Evolutionary conservation across 2,329 filamentous ascomycete genomes (phyloP), one percentile per base, ranked within the genome.

Genomic region (Gnomoniopsis smithogilvyi): DNA sequence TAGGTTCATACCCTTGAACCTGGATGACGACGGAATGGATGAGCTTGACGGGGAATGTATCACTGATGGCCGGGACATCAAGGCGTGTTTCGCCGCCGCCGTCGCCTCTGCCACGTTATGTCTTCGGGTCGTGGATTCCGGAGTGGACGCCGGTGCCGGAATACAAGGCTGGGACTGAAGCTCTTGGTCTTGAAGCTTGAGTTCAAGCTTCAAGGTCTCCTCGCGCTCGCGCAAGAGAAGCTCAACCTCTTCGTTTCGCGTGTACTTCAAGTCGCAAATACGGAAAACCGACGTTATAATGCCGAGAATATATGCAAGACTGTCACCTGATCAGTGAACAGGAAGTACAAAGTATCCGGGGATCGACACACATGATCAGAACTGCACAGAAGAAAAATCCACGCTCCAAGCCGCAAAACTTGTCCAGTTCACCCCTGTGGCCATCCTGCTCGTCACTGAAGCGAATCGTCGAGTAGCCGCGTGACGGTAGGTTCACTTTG

Each of bases 311-410:
- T 70, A 69, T 8, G 64, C 65, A 53, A 72, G 69, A 11, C 69
- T 71, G 45, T 7, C 17, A 10, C 11, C 47, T n/a, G 24, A 45
- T 17, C n/a, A 10, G 49, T 38, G 24, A 36, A 26, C 36, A 4
- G 15, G 3, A 24, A 15, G n/a, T 22, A 24, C 14, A 61, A 1
- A 7, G 3, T 1, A 36, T 38, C 8, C 17, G 53, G 4, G 30
- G 1, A 15, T n/a, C 4, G 26, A 62, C 70, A 19, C 61, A 75
- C 69, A 74, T 60, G 3, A 74, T 58, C 15, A 58, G 63, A 7
- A 70, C 60, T 24, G 65, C 62, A 30, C 75, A 67, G 55, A 65
- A 67, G 56, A 69, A 76, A 52, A 69, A 74, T 2, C 66, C 65
- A 12, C 64, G 67, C 56, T 74, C 73, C 34, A 72, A 62, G 11